Conservation (phyloP, 106 monocot species). For the Allium fistulosum region DNA sequence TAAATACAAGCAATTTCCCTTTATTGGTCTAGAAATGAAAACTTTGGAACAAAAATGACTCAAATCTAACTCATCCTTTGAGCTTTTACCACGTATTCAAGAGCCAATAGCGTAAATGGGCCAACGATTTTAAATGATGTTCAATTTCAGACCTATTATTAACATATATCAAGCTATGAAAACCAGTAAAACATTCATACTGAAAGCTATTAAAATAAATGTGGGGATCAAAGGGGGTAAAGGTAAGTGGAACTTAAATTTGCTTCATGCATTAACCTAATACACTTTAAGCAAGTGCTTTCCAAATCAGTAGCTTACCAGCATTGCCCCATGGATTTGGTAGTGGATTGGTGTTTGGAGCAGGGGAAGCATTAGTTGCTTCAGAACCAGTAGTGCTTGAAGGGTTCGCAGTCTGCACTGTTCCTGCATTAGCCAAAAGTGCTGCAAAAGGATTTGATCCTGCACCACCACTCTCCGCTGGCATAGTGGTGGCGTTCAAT, state of each 20-base stretch:
- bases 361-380: constrained; percentile 41
- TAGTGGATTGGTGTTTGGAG: constrained; percentile 85
- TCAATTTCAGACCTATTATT: neutral
- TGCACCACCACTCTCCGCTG: constrained; percentile 34
- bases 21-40: neutral
- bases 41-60: neutral
- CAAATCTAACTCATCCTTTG: neutral
- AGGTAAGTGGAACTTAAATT: too few species aligned
- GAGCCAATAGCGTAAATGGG: neutral
- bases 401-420: constrained; percentile 17
- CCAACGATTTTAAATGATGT: neutral
- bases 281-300: neutral
- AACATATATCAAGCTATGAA: neutral
- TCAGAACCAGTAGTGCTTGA: constrained; percentile 33
- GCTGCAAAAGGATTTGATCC: constrained; percentile 76
- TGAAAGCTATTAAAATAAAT: neutral
- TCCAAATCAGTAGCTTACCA: constrained; percentile 20
- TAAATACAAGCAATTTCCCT: neutral
- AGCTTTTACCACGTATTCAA: too few species aligned
- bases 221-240: neutral
- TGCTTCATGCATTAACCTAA: neutral
- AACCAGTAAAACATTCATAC: neutral
- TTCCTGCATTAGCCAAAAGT: constrained; percentile 53
- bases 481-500: constrained; percentile 89
- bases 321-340: constrained; percentile 84